Percentiles rank a stretch among this genome's conserved stretches.
Evolutionary conservation across 2,329 filamentous ascomycete species (phyloP).

Genomic region (Raffaelea deltoideospora): DNA sequence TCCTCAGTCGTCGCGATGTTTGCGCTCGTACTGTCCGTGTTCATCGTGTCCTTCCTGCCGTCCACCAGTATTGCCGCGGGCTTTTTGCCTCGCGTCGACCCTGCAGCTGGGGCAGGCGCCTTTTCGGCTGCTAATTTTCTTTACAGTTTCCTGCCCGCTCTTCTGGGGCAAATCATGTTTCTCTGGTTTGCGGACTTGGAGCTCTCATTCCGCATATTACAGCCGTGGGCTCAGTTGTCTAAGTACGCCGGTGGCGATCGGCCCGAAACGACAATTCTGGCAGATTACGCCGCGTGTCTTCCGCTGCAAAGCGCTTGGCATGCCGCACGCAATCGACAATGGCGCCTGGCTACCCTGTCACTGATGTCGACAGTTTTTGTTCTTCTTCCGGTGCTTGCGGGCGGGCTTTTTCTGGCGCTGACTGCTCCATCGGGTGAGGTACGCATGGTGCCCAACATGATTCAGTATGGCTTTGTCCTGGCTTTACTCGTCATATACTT

Average conservation of each 20-base stretch:
- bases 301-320: constrained; percentile 44
- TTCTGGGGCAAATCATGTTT: constrained; percentile 52
- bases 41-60: constrained; percentile 66
- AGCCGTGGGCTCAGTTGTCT: constrained; percentile 53
- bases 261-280: constrained; percentile 48
- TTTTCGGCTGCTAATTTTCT: constrained; percentile 84
- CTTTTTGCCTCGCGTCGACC: constrained; percentile 54
- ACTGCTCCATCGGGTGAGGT: constrained; percentile 33
- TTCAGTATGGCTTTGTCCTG: constrained; percentile 59
- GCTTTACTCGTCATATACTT: constrained; percentile 57
- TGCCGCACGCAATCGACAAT: constrained; percentile 47
- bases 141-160: constrained; percentile 59
- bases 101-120: constrained; percentile 42
- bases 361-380: constrained; percentile 43
- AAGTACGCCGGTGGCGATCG: constrained; percentile 35
- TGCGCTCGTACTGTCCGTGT: constrained; percentile 51
- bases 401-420: constrained; percentile 60
- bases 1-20: constrained; percentile 46
- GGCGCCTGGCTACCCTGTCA: constrained; percentile 46
- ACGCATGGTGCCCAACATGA: constrained; percentile 56
- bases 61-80: constrained; percentile 49
- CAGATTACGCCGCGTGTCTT: constrained; percentile 54
- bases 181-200: constrained; percentile 54
- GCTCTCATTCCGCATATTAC: constrained; percentile 46
- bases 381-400: constrained; percentile 50